Evolutionary conservation across 257 asterid genomes (phyloP).

Genomic region (Solanum pennellii): DNA sequence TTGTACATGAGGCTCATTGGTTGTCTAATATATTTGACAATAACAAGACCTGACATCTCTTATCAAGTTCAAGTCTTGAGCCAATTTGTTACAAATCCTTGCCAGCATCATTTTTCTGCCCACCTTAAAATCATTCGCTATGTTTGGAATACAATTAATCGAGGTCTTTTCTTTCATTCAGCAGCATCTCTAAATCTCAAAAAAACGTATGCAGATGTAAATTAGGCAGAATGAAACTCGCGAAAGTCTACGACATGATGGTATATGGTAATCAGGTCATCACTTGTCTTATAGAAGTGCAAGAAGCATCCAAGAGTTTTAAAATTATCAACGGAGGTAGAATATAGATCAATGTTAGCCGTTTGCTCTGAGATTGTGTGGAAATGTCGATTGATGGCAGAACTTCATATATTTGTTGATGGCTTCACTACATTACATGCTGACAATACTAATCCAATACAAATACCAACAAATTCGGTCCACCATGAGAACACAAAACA

Average conservation of each 20-base stretch:
- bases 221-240: background rate
- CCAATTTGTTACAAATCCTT: background rate
- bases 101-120: background rate
- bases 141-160: background rate
- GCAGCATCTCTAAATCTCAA: background rate
- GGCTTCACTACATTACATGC: background rate
- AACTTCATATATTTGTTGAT: background rate
- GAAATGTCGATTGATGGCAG: background rate
- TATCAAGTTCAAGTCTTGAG: no score
- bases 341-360: background rate
- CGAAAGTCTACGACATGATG: background rate
- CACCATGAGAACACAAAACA: no score
- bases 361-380: background rate
- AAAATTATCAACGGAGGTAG: no score
- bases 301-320: background rate
- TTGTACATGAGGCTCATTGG: no score
- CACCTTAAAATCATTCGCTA: background rate
- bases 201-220: background rate
- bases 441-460: no score
- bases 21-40: no score
- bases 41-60: no score
- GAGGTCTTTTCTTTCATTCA: background rate
- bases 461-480: no score
- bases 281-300: background rate
- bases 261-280: no score